Evolutionary conservation across 306 rosid genomes (phyloP).

Genomic region (Corylus americana): DNA sequence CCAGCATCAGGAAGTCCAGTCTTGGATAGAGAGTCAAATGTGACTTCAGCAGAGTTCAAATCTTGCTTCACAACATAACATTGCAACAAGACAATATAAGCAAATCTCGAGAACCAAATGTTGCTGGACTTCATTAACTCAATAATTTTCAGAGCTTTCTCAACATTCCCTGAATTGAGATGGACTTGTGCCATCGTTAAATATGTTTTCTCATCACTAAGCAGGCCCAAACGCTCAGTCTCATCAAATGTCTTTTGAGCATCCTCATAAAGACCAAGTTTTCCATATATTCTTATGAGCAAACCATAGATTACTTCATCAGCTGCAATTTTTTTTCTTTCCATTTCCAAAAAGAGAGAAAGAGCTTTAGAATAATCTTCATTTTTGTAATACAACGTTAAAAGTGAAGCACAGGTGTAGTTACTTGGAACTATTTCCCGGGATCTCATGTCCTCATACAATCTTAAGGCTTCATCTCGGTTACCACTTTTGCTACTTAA

Average conservation of each 20-base stretch:
- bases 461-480: slow-evolving; percentile 52
- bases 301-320: slow-evolving; percentile 96
- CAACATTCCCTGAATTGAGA: slow-evolving; percentile 68
- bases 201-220: slow-evolving; percentile 79
- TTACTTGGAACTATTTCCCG: slow-evolving; percentile 67
- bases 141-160: slow-evolving; percentile 62
- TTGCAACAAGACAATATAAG: slow-evolving; percentile 77
- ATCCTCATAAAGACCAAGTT: slow-evolving; percentile 78
- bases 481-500: slow-evolving; percentile 61
- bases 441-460: slow-evolving; percentile 75
- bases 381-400: slow-evolving; percentile 75
- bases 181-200: slow-evolving; percentile 96
- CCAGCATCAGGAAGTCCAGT: slow-evolving; percentile 91
- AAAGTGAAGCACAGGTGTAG: slow-evolving; percentile 88
- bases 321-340: slow-evolving; percentile 46
- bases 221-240: slow-evolving; percentile 63
- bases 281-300: slow-evolving; percentile 91
- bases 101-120: slow-evolving; percentile 73
- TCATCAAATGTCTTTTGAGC: slow-evolving; percentile 76
- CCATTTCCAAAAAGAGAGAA: slow-evolving; percentile 86
- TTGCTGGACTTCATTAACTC: slow-evolving; percentile 75
- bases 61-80: slow-evolving; percentile 87
- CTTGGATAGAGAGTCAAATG: slow-evolving; percentile 68
- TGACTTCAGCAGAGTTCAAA: slow-evolving; percentile 59
- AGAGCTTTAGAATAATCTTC: slow-evolving; percentile 88